phyloP scores from a whole-genome alignment of 148 eudicot species.

The Euryodendron excelsum region DNA sequence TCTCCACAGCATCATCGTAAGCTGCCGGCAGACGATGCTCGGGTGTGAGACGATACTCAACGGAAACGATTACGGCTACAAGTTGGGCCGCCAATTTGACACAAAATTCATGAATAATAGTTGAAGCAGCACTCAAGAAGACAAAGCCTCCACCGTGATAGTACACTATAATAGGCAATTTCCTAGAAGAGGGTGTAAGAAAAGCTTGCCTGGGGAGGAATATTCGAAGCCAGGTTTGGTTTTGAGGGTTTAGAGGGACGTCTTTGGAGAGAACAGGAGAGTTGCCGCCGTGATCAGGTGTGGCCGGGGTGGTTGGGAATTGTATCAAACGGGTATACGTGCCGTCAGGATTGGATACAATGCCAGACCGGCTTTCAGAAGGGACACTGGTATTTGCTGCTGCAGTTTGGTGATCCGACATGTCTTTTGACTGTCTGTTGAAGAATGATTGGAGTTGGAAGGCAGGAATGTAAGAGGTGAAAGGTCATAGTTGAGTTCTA shows the following conservation, averaged over 20 bases:
- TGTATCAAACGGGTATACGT: slow-evolving; percentile 9
- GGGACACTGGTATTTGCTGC: no score
- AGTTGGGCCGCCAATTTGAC: slow-evolving; percentile 19
- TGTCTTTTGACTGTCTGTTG: no score
- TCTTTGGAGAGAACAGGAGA: slow-evolving; percentile 37
- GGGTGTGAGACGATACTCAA: slow-evolving; percentile 53
- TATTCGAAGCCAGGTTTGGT: slow-evolving; percentile 33
- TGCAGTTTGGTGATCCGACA: no score
- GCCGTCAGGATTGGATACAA: slow-evolving; percentile 25
- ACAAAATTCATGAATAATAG: slow-evolving; percentile 28
- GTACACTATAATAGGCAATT: slow-evolving; percentile 37
- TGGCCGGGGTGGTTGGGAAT: slow-evolving; percentile 19
- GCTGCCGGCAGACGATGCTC: slow-evolving; percentile 65
- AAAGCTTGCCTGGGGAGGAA: slow-evolving; percentile 27
- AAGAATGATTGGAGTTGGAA: no score
- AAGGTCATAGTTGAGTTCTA: no score
- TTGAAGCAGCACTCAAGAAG: slow-evolving; percentile 19
- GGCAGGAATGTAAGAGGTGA: no score
- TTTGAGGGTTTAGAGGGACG: slow-evolving; percentile 26
- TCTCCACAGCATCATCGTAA: slow-evolving; percentile 51
- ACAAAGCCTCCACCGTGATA: slow-evolving; percentile 64
- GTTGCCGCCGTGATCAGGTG: slow-evolving; percentile 6
- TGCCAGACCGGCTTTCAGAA: background rate
- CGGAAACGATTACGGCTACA: slow-evolving; percentile 35
- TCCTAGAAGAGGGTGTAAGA: background rate